These are phyloP conservation scores for Daldinia grandis DNA, from an alignment of 495 filamentous ascomycete genomes.

Conservation along the genomic window DNA sequence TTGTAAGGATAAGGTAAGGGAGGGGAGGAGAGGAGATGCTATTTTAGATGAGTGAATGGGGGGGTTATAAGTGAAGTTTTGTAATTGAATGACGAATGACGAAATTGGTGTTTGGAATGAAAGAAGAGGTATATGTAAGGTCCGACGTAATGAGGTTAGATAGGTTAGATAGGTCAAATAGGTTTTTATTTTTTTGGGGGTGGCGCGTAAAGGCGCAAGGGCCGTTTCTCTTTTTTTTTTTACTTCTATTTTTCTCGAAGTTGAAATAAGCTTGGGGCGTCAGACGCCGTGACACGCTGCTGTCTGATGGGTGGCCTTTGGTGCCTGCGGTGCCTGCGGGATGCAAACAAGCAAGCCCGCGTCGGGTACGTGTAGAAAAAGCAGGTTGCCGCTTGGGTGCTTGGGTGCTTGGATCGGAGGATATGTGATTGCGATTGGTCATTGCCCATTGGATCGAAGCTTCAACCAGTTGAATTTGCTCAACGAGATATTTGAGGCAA, in stretches of 20 bases:
- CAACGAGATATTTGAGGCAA: conserved; percentile 41
- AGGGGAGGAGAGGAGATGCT: background rate
- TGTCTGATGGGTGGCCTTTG: background rate
- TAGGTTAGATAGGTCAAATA: background rate
- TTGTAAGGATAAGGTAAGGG: conserved; percentile 6
- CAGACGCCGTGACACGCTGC: conserved; percentile 43
- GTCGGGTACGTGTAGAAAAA: conserved; percentile 5
- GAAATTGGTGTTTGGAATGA: conserved; percentile 14
- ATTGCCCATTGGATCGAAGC: conserved; percentile 43
- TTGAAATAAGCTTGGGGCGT: conserved; percentile 41
- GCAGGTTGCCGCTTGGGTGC: conserved; percentile 33
- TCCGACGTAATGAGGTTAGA: background rate
- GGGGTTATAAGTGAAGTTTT: background rate
- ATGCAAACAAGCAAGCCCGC: conserved; percentile 31
- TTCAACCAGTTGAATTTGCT: conserved; percentile 43
- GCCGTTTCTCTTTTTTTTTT: conserved; percentile 1
- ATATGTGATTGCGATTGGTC: conserved; percentile 41
- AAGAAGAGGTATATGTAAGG: conserved; percentile 8
- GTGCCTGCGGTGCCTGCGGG: background rate
- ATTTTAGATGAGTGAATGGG: background rate
- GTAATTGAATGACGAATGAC: conserved; percentile 17
- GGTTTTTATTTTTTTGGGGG: conserved; percentile 31
- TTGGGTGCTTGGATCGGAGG: conserved; percentile 39
- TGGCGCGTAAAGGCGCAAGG: conserved; percentile 34
- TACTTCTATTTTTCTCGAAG: conserved; percentile 20